Percentiles rank a stretch among this genome's conserved stretches.
These are phyloP conservation scores for Aphanomyces stellatus DNA, from an alignment of 352 stramenopile species.

Conservation along the genomic window DNA sequence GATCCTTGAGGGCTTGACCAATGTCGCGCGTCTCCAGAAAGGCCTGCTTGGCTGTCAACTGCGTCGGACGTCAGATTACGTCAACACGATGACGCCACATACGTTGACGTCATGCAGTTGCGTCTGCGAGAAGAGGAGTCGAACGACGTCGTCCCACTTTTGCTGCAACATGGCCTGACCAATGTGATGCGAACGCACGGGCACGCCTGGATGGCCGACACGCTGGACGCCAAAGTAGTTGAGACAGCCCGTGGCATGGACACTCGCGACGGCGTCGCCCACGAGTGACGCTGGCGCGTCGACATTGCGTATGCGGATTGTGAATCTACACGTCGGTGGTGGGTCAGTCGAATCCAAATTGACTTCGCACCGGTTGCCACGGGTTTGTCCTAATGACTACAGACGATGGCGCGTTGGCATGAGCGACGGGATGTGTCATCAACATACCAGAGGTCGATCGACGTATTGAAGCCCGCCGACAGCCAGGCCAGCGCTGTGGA, in stretches of 20 bases:
- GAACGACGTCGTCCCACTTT: slow-evolving; percentile 47
- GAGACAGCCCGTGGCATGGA: slow-evolving; percentile 40
- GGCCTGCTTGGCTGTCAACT: slow-evolving; percentile 33
- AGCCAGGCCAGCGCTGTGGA: slow-evolving; percentile 18
- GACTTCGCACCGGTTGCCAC: slow-evolving; percentile 36
- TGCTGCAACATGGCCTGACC: slow-evolving; percentile 51
- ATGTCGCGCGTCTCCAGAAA: slow-evolving; percentile 41
- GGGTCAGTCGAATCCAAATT: neutral
- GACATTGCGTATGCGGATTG: slow-evolving; percentile 39
- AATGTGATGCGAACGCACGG: slow-evolving; percentile 54
- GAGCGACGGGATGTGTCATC: neutral
- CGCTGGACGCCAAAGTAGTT: slow-evolving; percentile 83
- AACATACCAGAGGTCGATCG: slow-evolving; percentile 33
- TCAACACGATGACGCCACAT: neutral
- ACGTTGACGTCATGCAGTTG: slow-evolving; percentile 11
- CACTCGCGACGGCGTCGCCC: slow-evolving; percentile 24
- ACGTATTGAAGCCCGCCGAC: slow-evolving; percentile 52
- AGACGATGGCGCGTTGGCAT: too few species aligned
- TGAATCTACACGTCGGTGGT: slow-evolving; percentile 29
- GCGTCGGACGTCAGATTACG: slow-evolving; percentile 18
- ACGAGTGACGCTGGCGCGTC: slow-evolving; percentile 14
- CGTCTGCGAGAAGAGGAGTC: slow-evolving; percentile 35
- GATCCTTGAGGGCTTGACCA: slow-evolving; percentile 43
- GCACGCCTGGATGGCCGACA: slow-evolving; percentile 39
- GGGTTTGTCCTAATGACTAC: slow-evolving; percentile 38